A percentile compares a stretch with the other conserved stretches of the same genome.
Conservation (phyloP, 2,329 filamentous ascomycete genomes). For the Colletotrichum cuscutae region DNA sequence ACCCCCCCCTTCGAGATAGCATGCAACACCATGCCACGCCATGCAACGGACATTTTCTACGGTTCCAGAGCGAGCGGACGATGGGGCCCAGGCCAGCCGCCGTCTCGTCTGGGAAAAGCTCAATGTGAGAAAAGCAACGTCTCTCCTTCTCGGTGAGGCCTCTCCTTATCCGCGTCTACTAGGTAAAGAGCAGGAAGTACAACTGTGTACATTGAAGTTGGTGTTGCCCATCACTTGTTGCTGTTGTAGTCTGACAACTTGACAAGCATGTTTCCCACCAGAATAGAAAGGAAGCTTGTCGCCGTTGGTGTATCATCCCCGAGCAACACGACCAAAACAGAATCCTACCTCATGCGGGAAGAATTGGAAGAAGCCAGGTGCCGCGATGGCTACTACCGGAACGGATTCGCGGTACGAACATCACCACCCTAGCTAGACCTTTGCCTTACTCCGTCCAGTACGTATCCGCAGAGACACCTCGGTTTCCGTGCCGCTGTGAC, state of each 20-base stretch:
- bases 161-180: not conserved
- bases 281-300: not conserved
- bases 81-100: constrained; percentile 2
- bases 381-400: not conserved
- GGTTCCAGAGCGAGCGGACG: not conserved
- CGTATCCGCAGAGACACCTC: not conserved
- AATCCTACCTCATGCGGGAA: constrained; percentile 15
- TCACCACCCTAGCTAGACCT: too few species aligned
- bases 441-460: not conserved
- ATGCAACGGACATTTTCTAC: not conserved
- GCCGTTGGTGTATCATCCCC: not conserved
- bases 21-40: not conserved
- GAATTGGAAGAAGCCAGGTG: not conserved
- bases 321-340: not conserved
- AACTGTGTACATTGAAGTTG: not conserved
- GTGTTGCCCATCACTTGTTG: not conserved
- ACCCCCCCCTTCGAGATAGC: not conserved
- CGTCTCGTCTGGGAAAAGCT: constrained; percentile 21
- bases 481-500: constrained; percentile 5
- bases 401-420: not conserved
- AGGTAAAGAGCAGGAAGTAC: not conserved
- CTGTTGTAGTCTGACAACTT: not conserved
- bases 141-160: not conserved
- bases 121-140: constrained; percentile 3
- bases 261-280: not conserved